phyloP scores from a whole-genome alignment of 2,329 filamentous ascomycete species.

The Ophiostoma fasciatum region DNA sequence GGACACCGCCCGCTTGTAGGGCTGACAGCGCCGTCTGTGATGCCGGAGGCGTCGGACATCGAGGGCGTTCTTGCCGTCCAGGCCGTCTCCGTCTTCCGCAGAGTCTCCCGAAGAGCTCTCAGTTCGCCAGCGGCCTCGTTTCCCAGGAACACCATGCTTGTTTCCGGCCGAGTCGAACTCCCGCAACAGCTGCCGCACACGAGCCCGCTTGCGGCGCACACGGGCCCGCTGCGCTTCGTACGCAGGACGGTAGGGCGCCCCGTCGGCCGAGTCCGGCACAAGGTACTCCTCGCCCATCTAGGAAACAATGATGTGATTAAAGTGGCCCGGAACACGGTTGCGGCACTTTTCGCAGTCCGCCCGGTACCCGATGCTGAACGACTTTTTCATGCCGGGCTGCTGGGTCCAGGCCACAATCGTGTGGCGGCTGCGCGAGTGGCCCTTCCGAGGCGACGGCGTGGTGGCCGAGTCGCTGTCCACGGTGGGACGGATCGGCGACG shows the following conservation, averaged over 20 bases:
- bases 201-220: neutral
- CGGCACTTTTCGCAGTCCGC: constrained; percentile 67
- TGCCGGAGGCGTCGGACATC: too few relatives aligned
- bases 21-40: too few relatives aligned
- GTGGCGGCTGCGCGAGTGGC: constrained; percentile 43
- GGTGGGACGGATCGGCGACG: constrained; percentile 4
- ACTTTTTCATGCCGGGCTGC: constrained; percentile 50
- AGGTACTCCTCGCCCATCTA: constrained; percentile 20
- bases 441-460: constrained; percentile 34
- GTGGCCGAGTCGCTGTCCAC: constrained; percentile 23
- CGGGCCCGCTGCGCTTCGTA: neutral
- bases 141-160: too few relatives aligned
- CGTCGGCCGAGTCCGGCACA: neutral
- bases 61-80: too few relatives aligned
- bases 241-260: neutral
- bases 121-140: too few relatives aligned
- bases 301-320: constrained; percentile 62
- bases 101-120: too few relatives aligned
- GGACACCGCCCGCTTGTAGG: too few relatives aligned
- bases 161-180: too few relatives aligned
- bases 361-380: constrained; percentile 65
- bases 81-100: too few relatives aligned
- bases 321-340: constrained; percentile 61
- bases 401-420: constrained; percentile 46
- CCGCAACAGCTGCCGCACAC: too few relatives aligned